Conservation (phyloP, 805 yeast species). For the Jamesozyma spencerorum region DNA sequence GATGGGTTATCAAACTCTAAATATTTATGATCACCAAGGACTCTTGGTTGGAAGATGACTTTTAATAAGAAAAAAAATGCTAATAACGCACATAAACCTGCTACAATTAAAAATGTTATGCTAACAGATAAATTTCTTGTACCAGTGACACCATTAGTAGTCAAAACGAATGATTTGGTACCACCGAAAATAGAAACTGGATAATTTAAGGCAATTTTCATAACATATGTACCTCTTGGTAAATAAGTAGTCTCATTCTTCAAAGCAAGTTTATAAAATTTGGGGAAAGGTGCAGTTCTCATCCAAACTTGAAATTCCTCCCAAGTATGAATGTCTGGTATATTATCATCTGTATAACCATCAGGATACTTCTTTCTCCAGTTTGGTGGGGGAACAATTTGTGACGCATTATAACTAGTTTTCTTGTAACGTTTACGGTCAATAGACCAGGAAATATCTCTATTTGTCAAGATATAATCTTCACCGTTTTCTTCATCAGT, state of each 20-base stretch:
- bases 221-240: conserved; percentile 56
- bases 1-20: conserved; percentile 33
- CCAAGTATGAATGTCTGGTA: conserved; percentile 64
- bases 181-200: conserved; percentile 83
- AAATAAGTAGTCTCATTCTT: conserved; percentile 55
- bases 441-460: conserved; percentile 64
- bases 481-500: conserved; percentile 26
- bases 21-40: conserved; percentile 72
- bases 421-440: conserved; percentile 56
- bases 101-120: conserved; percentile 75
- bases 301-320: conserved; percentile 76
- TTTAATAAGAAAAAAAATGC: conserved; percentile 71
- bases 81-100: conserved; percentile 62
- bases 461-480: conserved; percentile 36
- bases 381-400: conserved; percentile 76
- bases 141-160: conserved; percentile 78
- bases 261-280: conserved; percentile 74
- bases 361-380: conserved; percentile 64
- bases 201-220: conserved; percentile 65
- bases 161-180: conserved; percentile 69
- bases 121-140: conserved; percentile 83
- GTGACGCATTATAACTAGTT: conserved; percentile 48
- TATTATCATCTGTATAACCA: conserved; percentile 60
- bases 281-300: conserved; percentile 89
- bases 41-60: conserved; percentile 75